Evolutionary conservation across 2,329 filamentous ascomycete species (phyloP).

Genomic region (Dothidotthia symphoricarpi): DNA sequence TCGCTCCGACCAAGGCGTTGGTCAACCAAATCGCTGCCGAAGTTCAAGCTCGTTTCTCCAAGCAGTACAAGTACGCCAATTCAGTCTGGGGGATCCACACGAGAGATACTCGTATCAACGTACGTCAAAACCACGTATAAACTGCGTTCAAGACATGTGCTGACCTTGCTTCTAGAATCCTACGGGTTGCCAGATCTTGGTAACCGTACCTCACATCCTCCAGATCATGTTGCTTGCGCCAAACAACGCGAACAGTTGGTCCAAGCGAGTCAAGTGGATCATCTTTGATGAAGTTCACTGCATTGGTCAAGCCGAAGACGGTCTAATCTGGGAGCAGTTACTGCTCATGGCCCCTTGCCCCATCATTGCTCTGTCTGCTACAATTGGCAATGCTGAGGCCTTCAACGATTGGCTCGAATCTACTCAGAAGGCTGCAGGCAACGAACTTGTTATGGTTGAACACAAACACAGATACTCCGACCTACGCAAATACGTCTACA

Average conservation of each 20-base stretch:
- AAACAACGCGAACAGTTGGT: conserved; percentile 70
- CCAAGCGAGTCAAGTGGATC: conserved; percentile 66
- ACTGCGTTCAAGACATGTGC: no score
- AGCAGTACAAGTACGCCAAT: conserved; percentile 59
- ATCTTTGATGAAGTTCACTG: conserved; percentile 83
- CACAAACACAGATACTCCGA: conserved; percentile 73
- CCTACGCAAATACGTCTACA: conserved; percentile 70
- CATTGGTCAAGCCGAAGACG: conserved; percentile 74
- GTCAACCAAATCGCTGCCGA: conserved; percentile 83
- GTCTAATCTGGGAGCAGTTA: conserved; percentile 75
- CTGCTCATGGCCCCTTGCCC: conserved; percentile 71
- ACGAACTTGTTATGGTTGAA: conserved; percentile 65
- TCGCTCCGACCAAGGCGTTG: conserved; percentile 77
- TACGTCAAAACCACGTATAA: no score
- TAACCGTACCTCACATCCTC: conserved; percentile 75
- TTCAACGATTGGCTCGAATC: conserved; percentile 67
- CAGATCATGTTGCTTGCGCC: conserved; percentile 69
- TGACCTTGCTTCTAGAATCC: conserved; percentile 48
- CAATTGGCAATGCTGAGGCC: conserved; percentile 70
- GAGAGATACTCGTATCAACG: conserved; percentile 69
- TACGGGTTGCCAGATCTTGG: conserved; percentile 69
- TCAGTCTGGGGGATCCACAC: conserved; percentile 80
- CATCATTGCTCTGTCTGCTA: conserved; percentile 76
- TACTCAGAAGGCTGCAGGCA: conserved; percentile 63
- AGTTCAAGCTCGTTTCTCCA: conserved; percentile 71